These are phyloP conservation scores for Myriosclerotinia duriaeana DNA, from an alignment of 2,329 filamentous ascomycete genomes.

Conservation along the genomic window DNA sequence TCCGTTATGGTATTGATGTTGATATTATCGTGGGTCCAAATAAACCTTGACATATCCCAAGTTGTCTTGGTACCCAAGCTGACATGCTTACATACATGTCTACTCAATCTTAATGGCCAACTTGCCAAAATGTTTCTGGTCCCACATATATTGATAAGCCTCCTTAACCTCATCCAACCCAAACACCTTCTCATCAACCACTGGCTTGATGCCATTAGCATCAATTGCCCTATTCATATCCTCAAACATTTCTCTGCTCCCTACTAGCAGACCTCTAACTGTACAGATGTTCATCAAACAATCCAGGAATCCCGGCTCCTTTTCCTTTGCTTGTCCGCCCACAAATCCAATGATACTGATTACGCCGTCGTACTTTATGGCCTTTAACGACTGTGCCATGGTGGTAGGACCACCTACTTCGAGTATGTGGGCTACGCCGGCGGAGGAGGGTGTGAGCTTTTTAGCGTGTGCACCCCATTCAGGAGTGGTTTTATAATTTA, in stretches of 20 bases:
- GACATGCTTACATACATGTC: neutral
- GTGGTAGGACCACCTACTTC: constrained; percentile 46
- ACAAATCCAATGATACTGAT: constrained; percentile 45
- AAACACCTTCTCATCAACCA: constrained; percentile 50
- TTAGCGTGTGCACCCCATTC: constrained; percentile 46
- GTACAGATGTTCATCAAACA: constrained; percentile 43
- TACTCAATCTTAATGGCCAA: constrained; percentile 22
- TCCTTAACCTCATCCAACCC: constrained; percentile 46
- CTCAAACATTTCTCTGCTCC: constrained; percentile 50
- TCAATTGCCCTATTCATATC: constrained; percentile 53
- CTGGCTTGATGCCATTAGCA: constrained; percentile 47
- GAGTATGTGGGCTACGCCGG: constrained; percentile 47
- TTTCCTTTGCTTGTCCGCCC: constrained; percentile 34
- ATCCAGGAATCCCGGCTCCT: constrained; percentile 39
- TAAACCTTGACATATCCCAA: neutral
- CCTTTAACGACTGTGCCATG: constrained; percentile 45
- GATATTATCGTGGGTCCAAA: neutral
- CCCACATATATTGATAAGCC: constrained; percentile 53
- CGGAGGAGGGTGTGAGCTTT: constrained; percentile 41
- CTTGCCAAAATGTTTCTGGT: constrained; percentile 42
- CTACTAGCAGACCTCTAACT: constrained; percentile 49
- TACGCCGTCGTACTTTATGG: constrained; percentile 45
- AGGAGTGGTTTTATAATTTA: constrained; percentile 46
- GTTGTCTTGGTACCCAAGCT: neutral
- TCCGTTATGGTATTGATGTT: neutral